Conservation (phyloP, 2,329 filamentous ascomycete genomes). For the Penicillium psychrosexuale region DNA sequence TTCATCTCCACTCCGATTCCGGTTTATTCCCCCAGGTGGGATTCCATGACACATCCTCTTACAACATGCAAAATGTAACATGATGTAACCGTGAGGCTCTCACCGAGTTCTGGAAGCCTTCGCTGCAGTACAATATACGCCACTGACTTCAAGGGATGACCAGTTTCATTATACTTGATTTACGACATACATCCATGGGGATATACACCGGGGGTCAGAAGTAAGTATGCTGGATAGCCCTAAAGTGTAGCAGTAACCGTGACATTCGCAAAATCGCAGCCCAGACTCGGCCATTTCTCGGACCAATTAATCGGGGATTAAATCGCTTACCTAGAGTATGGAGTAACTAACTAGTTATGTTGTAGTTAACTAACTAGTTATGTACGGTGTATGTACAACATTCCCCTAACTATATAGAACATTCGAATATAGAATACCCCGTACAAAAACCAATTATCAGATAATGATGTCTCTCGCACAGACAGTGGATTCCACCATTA, state of each 20-base stretch:
- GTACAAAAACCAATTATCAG: neutral
- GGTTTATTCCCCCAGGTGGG: conserved; percentile 4
- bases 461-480: neutral
- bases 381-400: too few relatives aligned
- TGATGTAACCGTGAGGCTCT: conserved; percentile 16
- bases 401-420: too few relatives aligned
- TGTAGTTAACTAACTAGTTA: too few relatives aligned
- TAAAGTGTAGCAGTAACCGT: neutral
- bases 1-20: neutral
- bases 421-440: too few relatives aligned
- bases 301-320: neutral
- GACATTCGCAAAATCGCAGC: neutral
- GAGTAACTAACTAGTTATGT: too few relatives aligned
- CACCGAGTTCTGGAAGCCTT: conserved; percentile 36
- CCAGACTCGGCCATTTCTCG: neutral
- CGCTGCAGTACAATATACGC: conserved; percentile 25
- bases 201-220: neutral
- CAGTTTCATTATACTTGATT: neutral
- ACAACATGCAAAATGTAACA: neutral
- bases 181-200: neutral
- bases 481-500: neutral
- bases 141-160: neutral
- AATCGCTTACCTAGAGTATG: too few relatives aligned
- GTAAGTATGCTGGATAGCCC: neutral
- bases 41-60: neutral